A percentile compares a stretch with the other conserved stretches of the same genome.
Conservation (phyloP, 768 basidiomycete genomes). For the Suillus weaverae region DNA sequence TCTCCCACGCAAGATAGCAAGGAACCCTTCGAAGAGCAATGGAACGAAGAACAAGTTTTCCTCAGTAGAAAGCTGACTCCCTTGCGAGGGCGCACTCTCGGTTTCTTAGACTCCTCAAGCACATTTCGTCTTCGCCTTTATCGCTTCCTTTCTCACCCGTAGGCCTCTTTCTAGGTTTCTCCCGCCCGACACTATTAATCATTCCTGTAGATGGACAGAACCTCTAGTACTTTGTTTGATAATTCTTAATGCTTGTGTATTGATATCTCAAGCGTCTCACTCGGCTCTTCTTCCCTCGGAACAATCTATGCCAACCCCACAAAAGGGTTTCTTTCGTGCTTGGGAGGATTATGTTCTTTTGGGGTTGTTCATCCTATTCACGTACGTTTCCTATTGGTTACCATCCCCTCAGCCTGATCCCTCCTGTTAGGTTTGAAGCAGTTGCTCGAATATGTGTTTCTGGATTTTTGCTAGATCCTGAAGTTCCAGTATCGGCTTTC, state of each 20-base stretch:
- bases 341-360: slow-evolving; percentile 95
- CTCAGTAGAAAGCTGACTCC: slow-evolving; percentile 48
- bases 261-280: slow-evolving; percentile 77
- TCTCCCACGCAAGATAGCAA: slow-evolving; percentile 35
- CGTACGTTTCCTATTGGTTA: slow-evolving; percentile 47
- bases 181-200: slow-evolving; percentile 4
- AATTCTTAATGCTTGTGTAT: slow-evolving; percentile 75
- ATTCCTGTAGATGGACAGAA: slow-evolving; percentile 72
- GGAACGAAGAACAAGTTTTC: slow-evolving; percentile 27
- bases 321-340: slow-evolving; percentile 74
- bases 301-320: slow-evolving; percentile 40
- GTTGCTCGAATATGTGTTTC: slow-evolving; percentile 87
- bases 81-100: slow-evolving; percentile 77
- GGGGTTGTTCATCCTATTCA: slow-evolving; percentile 80
- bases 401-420: slow-evolving; percentile 3
- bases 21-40: slow-evolving; percentile 34
- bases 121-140: slow-evolving; percentile 62
- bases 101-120: slow-evolving; percentile 72
- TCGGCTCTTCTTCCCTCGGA: slow-evolving; percentile 55
- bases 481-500: slow-evolving; percentile 53
- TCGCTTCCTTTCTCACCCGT: slow-evolving; percentile 71
- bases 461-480: slow-evolving; percentile 86
- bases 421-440: slow-evolving; percentile 66
- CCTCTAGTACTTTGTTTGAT: slow-evolving; percentile 82
- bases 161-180: slow-evolving; percentile 33